These are phyloP conservation scores for Prillingera fragicola DNA, from an alignment of 1,284 basidiomycete species.

Conservation along the genomic window DNA sequence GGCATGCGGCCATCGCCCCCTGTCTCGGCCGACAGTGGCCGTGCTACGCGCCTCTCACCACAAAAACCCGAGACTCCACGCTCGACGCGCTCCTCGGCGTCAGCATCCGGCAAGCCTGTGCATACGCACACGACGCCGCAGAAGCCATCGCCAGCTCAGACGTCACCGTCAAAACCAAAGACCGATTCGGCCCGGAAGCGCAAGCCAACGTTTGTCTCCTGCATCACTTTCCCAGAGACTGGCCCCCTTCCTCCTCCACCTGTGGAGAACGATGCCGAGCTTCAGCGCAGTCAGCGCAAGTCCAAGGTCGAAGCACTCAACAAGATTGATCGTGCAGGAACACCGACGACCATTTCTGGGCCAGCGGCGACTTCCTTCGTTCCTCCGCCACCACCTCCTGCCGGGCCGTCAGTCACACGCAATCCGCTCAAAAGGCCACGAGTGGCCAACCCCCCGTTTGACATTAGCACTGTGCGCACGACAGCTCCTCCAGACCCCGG, in stretches of 20 bases:
- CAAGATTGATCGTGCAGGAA: constrained; percentile 37
- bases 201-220: constrained; percentile 37
- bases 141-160: background rate
- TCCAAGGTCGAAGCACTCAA: constrained; percentile 41
- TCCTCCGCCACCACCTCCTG: constrained; percentile 20
- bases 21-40: constrained; percentile 1
- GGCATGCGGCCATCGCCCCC: constrained; percentile 12
- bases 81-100: constrained; percentile 11
- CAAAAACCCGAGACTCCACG: constrained; percentile 14
- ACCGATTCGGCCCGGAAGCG: constrained; percentile 10
- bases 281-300: constrained; percentile 32
- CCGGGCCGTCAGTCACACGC: constrained; percentile 14
- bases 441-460: constrained; percentile 35
- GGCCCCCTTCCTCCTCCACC: constrained; percentile 14
- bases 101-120: background rate
- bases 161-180: constrained; percentile 1
- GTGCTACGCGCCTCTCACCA: constrained; percentile 11
- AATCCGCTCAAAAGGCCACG: constrained; percentile 34
- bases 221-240: constrained; percentile 31
- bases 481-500: constrained; percentile 30
- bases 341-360: constrained; percentile 19
- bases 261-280: constrained; percentile 20
- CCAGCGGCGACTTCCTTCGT: constrained; percentile 38
- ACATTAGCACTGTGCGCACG: constrained; percentile 30
- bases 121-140: background rate